These are phyloP conservation scores for Chaetothyriales sp. DNA, from an alignment of 2,329 filamentous ascomycete species.

Conservation along the genomic window DNA sequence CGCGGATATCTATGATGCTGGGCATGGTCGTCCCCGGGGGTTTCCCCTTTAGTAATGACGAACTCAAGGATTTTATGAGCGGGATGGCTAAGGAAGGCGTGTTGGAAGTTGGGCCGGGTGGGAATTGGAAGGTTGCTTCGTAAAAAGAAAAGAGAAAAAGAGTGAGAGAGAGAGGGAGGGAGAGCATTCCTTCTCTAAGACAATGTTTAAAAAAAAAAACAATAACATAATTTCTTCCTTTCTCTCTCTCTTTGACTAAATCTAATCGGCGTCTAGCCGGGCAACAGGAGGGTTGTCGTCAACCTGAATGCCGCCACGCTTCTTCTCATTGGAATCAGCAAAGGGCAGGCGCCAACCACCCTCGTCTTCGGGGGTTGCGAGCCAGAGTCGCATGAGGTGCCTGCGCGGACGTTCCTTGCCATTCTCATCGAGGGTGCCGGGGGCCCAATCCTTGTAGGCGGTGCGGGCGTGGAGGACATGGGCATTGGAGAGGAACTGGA, in stretches of 20 bases:
- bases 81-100: slow-evolving; percentile 61
- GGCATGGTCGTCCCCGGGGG: slow-evolving; percentile 79
- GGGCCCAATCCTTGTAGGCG: slow-evolving; percentile 57
- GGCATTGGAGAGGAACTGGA: slow-evolving; percentile 70
- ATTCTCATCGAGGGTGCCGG: slow-evolving; percentile 20
- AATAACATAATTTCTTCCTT: background rate
- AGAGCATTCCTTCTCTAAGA: background rate
- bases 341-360: slow-evolving; percentile 78
- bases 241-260: background rate
- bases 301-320: slow-evolving; percentile 78
- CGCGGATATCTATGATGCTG: slow-evolving; percentile 83
- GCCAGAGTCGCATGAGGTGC: slow-evolving; percentile 71
- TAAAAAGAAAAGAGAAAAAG: no score
- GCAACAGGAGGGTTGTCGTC: slow-evolving; percentile 62
- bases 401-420: slow-evolving; percentile 34
- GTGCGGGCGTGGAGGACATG: slow-evolving; percentile 72
- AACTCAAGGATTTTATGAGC: slow-evolving; percentile 63
- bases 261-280: slow-evolving; percentile 58
- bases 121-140: slow-evolving; percentile 44
- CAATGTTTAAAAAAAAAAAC: background rate
- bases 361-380: slow-evolving; percentile 65
- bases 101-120: slow-evolving; percentile 50
- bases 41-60: slow-evolving; percentile 79
- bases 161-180: background rate
- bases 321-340: slow-evolving; percentile 66